Evolutionary conservation across 805 yeast genomes (phyloP), one percentile per base, ranked within the genome.

Genomic region (Myxozyma vanderwaltii): DNA sequence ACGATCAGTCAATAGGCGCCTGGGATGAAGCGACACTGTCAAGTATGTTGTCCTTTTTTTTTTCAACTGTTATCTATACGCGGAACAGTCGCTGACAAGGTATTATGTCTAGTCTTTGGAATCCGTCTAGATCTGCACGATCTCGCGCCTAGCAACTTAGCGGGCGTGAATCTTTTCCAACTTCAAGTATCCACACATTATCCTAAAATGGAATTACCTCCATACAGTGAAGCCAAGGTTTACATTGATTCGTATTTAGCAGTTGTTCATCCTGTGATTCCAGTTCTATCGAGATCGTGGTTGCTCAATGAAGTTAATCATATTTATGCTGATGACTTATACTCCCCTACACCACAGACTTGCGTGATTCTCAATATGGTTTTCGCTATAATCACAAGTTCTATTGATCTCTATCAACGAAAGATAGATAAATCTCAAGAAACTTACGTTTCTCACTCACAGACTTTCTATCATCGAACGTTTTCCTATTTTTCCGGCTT

Each of bases 21-120:
- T 59, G 63, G 60, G 60, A 56, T 27, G 63, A 55, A n/a, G 60
- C 63, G 1, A 51, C 57, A 3, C 12, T 59, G 10, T 59, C 59
- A 7, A 56, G 61, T 58, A 47, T n/a, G 58, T 36, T 5, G 21
- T 5, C 48, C 31, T 15, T n/a, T 1, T 19, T 12, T 41, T 13
- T 21, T 54, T 6, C 6, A 24, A 13, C 17, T 26, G 8, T 17
- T 4, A 27, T 12, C 19, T 40, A n/a, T 39, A 29, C 8, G 38
- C 7, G 21, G n/a, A 21, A 27, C 4, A 2, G n/a, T 7, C 17
- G n/a, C 31, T 54, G 13, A 23, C 47, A 17, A n/a, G 17, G 36
- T 0, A 2, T 17, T 23, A 5, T 21, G 15, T 15, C 13, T 17
- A 56, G 60, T 60, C 24, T 47, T 60, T 27, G 63, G 63, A 4